phyloP scores from a whole-genome alignment of 2,329 filamentous ascomycete species.

The Monosporascus sp. region DNA sequence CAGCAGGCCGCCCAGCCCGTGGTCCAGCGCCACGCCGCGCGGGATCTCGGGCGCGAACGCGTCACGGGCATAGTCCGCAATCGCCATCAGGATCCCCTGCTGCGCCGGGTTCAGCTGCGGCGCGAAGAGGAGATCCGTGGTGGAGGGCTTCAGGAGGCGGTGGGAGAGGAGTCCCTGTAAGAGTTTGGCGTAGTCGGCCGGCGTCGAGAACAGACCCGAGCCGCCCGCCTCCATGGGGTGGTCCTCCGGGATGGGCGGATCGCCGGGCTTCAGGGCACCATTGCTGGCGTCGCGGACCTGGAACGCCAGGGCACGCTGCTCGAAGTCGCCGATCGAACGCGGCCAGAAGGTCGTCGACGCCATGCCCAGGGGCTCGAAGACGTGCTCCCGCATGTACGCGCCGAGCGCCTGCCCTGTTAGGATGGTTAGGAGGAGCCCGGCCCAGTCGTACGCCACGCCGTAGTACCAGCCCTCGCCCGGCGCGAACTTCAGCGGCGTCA shows the following conservation, averaged over 20 bases:
- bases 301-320: not conserved
- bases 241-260: slow-evolving; percentile 18
- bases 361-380: slow-evolving; percentile 33
- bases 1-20: slow-evolving; percentile 34
- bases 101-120: slow-evolving; percentile 34
- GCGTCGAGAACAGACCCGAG: slow-evolving; percentile 37
- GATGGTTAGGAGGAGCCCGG: slow-evolving; percentile 37
- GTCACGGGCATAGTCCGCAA: slow-evolving; percentile 14
- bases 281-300: slow-evolving; percentile 3
- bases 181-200: slow-evolving; percentile 33
- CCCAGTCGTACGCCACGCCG: slow-evolving; percentile 42
- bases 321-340: slow-evolving; percentile 9
- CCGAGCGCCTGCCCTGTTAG: slow-evolving; percentile 32
- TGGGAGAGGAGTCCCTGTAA: slow-evolving; percentile 28
- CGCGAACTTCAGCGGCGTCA: slow-evolving; percentile 37
- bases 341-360: slow-evolving; percentile 33
- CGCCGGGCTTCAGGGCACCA: slow-evolving; percentile 14
- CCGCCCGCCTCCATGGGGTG: slow-evolving; percentile 37
- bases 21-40: slow-evolving; percentile 25
- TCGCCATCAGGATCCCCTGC: slow-evolving; percentile 13
- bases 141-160: slow-evolving; percentile 25
- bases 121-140: slow-evolving; percentile 30
- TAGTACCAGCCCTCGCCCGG: slow-evolving; percentile 47
- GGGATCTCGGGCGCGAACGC: slow-evolving; percentile 34
- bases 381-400: slow-evolving; percentile 30